phyloP scores from a whole-genome alignment of 192 early-diverging fungal species.

The Spizellomyces sp. region DNA sequence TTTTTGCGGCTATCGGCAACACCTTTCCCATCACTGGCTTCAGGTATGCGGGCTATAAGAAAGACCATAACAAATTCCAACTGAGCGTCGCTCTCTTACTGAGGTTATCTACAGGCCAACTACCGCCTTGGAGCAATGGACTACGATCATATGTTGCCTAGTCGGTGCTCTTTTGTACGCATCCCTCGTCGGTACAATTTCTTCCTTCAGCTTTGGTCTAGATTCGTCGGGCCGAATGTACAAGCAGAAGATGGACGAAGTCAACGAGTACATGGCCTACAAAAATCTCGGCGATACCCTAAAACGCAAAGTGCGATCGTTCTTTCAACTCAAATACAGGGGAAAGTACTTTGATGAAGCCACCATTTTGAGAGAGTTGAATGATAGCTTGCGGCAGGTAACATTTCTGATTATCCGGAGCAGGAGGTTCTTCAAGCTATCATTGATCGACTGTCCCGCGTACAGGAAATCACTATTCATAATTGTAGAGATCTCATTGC shows the following conservation, averaged over 20 bases:
- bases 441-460: not conserved
- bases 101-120: slow-evolving; percentile 22
- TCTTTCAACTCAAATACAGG: slow-evolving; percentile 52
- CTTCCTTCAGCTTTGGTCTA: slow-evolving; percentile 51
- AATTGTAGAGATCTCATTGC: slow-evolving; percentile 51
- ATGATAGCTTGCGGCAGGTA: slow-evolving; percentile 47
- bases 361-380: slow-evolving; percentile 46
- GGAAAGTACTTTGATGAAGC: slow-evolving; percentile 57
- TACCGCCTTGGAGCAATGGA: slow-evolving; percentile 38
- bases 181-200: slow-evolving; percentile 50
- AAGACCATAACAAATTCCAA: no score
- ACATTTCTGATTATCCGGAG: not conserved
- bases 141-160: slow-evolving; percentile 33
- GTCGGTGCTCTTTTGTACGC: slow-evolving; percentile 46
- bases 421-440: not conserved
- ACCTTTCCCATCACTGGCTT: slow-evolving; percentile 46
- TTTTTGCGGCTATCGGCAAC: slow-evolving; percentile 47
- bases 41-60: slow-evolving; percentile 32
- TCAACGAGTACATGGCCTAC: slow-evolving; percentile 55
- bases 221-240: slow-evolving; percentile 49
- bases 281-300: slow-evolving; percentile 37
- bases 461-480: slow-evolving; percentile 48
- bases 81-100: no score
- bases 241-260: slow-evolving; percentile 56
- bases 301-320: slow-evolving; percentile 38